Conservation (phyloP, 495 filamentous ascomycete species). For the Xylaria curta region DNA sequence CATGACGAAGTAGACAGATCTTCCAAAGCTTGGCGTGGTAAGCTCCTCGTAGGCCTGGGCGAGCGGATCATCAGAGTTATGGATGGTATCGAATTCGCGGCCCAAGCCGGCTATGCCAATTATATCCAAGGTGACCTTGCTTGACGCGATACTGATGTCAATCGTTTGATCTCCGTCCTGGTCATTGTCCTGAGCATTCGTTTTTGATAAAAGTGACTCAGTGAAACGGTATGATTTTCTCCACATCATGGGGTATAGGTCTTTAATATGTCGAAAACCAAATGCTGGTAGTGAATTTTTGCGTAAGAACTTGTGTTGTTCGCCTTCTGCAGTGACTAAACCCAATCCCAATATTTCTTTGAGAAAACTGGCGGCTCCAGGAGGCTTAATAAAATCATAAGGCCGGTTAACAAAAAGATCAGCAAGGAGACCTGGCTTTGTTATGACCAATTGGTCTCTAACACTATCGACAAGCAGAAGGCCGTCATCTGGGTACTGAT, state of each 20-base stretch:
- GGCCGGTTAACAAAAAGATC: conserved; percentile 65
- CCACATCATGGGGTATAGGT: conserved; percentile 80
- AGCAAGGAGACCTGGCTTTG: conserved; percentile 61
- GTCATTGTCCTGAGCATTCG: conserved; percentile 32
- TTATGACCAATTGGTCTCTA: conserved; percentile 51
- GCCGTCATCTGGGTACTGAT: conserved; percentile 71
- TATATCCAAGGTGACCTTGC: conserved; percentile 73
- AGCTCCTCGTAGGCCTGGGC: conserved; percentile 64
- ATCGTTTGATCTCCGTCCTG: conserved; percentile 42
- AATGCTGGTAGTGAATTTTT: conserved; percentile 77
- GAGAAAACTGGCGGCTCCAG: conserved; percentile 57
- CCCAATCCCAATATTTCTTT: conserved; percentile 68
- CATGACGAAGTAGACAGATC: conserved; percentile 45
- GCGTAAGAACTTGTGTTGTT: conserved; percentile 74
- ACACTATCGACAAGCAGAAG: conserved; percentile 57
- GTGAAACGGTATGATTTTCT: conserved; percentile 51
- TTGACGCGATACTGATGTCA: conserved; percentile 62
- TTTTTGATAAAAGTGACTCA: conserved; percentile 33
- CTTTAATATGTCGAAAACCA: conserved; percentile 74
- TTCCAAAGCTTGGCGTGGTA: conserved; percentile 46
- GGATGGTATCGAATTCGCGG: conserved; percentile 68
- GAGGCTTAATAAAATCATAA: conserved; percentile 75
- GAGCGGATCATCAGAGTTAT: conserved; percentile 63
- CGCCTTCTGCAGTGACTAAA: conserved; percentile 73
- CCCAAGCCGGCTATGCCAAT: conserved; percentile 76